Evolutionary conservation across 768 basidiomycete species (phyloP).

Genomic region (Cystobasidium onofrii): DNA sequence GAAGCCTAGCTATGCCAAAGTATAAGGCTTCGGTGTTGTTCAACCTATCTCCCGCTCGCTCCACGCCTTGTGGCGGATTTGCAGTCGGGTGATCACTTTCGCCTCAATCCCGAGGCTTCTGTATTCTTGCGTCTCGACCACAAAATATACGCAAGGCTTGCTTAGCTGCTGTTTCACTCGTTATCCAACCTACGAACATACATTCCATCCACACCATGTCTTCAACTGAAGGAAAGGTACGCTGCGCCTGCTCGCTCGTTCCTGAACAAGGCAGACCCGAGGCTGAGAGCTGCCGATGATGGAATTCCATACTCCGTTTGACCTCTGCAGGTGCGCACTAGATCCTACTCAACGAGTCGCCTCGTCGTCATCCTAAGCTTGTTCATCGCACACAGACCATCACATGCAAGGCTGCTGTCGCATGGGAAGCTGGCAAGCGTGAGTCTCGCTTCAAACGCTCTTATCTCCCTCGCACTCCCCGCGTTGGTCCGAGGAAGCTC

Average conservation of each 20-base stretch:
- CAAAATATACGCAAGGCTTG: background rate
- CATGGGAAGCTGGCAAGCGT: slow-evolving; percentile 83
- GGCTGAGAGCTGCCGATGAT: background rate
- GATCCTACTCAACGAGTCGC: background rate
- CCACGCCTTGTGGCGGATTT: no score
- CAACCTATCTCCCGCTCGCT: no score
- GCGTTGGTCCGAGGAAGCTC: background rate
- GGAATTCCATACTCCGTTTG: no score
- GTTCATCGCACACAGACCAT: background rate
- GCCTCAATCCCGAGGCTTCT: background rate
- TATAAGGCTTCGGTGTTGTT: no score
- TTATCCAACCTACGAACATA: background rate
- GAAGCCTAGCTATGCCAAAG: no score
- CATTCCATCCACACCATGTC: background rate
- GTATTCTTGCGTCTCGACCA: background rate
- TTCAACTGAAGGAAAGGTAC: background rate
- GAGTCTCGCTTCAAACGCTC: background rate
- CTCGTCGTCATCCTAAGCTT: background rate
- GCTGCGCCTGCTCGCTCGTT: background rate
- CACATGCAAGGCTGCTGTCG: slow-evolving; percentile 51
- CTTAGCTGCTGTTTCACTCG: background rate
- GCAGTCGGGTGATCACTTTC: background rate
- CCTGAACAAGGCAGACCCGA: background rate
- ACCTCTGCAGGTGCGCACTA: background rate
- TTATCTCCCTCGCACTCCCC: background rate